These are phyloP conservation scores for Epichloe coenophiala DNA, from an alignment of 2,329 filamentous ascomycete genomes.

Conservation along the genomic window DNA sequence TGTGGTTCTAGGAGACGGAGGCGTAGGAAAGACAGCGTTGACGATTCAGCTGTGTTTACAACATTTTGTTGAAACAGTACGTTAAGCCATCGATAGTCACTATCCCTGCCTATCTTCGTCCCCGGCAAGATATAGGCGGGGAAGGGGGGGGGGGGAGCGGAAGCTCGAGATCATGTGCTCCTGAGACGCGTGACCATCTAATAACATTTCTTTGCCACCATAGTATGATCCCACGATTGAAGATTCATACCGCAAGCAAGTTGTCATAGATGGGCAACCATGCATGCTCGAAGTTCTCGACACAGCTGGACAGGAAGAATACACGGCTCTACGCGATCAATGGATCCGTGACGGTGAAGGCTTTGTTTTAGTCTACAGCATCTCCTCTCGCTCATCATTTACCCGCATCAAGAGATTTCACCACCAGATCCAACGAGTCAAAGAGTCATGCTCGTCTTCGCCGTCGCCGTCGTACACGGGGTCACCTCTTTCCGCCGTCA, in stretches of 20 bases:
- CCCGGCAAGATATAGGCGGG: background rate
- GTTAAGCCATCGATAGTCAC: slow-evolving; percentile 15
- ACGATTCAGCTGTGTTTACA: slow-evolving; percentile 96
- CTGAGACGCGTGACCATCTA: background rate
- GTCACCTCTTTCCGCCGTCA: slow-evolving; percentile 50
- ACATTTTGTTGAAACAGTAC: slow-evolving; percentile 90
- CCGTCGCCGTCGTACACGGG: slow-evolving; percentile 47
- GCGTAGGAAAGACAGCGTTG: slow-evolving; percentile 85
- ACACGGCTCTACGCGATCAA: slow-evolving; percentile 89
- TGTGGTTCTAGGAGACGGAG: slow-evolving; percentile 88
- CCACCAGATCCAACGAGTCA: slow-evolving; percentile 92
- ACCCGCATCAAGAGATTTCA: slow-evolving; percentile 90
- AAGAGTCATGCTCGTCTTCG: slow-evolving; percentile 63
- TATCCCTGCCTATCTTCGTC: background rate
- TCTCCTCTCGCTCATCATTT: slow-evolving; percentile 92
- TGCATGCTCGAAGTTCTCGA: slow-evolving; percentile 97
- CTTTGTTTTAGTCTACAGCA: slow-evolving; percentile 95
- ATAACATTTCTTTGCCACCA: slow-evolving; percentile 1
- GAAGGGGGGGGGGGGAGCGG: background rate
- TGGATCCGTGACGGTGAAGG: slow-evolving; percentile 98
- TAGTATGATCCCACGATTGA: slow-evolving; percentile 81
- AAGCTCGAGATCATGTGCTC: background rate
- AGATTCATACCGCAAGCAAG: slow-evolving; percentile 77
- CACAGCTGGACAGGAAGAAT: slow-evolving; percentile 96
- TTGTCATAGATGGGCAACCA: slow-evolving; percentile 85